Percentiles rank a stretch among this genome's conserved stretches.
These are phyloP conservation scores for Capsella bursapastoris DNA, from an alignment of 345 rosid genomes.

Conservation along the genomic window DNA sequence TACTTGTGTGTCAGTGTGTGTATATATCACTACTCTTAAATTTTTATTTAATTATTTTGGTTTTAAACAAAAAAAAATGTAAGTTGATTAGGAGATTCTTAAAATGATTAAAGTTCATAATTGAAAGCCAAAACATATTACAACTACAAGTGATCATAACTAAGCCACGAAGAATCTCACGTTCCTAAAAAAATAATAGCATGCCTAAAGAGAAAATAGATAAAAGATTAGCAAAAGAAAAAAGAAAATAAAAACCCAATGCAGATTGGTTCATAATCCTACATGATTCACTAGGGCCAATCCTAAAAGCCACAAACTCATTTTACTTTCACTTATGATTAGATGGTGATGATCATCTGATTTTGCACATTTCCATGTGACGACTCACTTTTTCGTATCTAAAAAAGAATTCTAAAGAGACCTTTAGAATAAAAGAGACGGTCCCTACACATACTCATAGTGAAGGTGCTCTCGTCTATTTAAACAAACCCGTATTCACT, in stretches of 20 bases:
- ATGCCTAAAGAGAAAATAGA: constrained; percentile 6
- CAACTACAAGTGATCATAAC: constrained; percentile 36
- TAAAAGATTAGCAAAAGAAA: not conserved
- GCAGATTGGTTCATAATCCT: constrained; percentile 40
- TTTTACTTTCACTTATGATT: constrained; percentile 45
- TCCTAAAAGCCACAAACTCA: constrained; percentile 37
- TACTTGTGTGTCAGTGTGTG: too few species aligned
- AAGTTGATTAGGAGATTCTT: not conserved
- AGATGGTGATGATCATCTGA: constrained; percentile 49
- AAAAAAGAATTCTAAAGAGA: constrained; percentile 28
- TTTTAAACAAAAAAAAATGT: not conserved
- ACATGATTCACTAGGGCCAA: constrained; percentile 44
- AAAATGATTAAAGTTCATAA: not conserved
- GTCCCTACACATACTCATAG: constrained; percentile 23
- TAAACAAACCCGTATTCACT: constrained; percentile 28
- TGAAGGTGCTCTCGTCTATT: constrained; percentile 31
- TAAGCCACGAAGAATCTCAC: constrained; percentile 27
- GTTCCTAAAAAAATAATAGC: constrained; percentile 24
- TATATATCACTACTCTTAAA: too few species aligned
- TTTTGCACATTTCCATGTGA: constrained; percentile 50
- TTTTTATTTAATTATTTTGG: too few species aligned
- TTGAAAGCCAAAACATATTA: constrained; percentile 17
- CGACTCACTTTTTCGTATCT: constrained; percentile 42
- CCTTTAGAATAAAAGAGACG: constrained; percentile 30
- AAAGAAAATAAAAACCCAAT: not conserved